Evolutionary conservation across 441 rosid genomes (phyloP), one percentile per base, ranked within the genome.

Genomic region (Metrosideros polymorpha): DNA sequence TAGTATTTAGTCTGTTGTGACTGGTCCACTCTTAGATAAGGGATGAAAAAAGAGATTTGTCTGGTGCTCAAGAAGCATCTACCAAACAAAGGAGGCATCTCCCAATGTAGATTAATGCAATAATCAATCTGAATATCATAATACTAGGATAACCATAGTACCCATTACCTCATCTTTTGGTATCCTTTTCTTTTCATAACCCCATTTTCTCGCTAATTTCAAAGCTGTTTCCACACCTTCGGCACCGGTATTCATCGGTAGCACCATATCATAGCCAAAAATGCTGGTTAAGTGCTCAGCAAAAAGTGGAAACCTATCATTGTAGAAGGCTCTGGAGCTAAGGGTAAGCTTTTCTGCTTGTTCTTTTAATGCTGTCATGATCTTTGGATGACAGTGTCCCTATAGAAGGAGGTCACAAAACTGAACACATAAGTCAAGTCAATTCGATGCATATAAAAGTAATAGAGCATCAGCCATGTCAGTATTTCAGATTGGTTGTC

Each of bases 381-480:
- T 96, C 96, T 92, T 95, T 61, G 99, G 99, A 91, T 96, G 99
- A 86, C 99, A 95, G 88, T 97, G 99, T 86, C 99, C 99, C 98
- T 95, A 86, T 86, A 91, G 17, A 42, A 76, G 51, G 59, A 88
- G 51, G 86, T 35, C 15, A 49, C 39, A 45, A 47, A 45, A 82
- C 59, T 50, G 57, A 79, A 71, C 39, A 6, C 25, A 35, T 45
- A 82, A 29, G 79, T 55, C n/a, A 71, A 71, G 79, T 35, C 47
- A 35, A 35, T 71, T 39, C 4, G 4, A 42, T 19, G 17, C 27
- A 71, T 39, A 9, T 4, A 39, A 35, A 71, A n/a, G 9, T 39
- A 10, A 9, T 22, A 19, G 47, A 10, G 79, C n/a, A 71, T 19
- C 39, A 71, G n/a, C 47, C 79, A 35, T 7, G 24, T 35, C 45